Percentiles rank a stretch among this genome's conserved stretches.
These are phyloP conservation scores for Diaporthe helianthi DNA, from an alignment of 2,329 filamentous ascomycete genomes.

Conservation along the genomic window DNA sequence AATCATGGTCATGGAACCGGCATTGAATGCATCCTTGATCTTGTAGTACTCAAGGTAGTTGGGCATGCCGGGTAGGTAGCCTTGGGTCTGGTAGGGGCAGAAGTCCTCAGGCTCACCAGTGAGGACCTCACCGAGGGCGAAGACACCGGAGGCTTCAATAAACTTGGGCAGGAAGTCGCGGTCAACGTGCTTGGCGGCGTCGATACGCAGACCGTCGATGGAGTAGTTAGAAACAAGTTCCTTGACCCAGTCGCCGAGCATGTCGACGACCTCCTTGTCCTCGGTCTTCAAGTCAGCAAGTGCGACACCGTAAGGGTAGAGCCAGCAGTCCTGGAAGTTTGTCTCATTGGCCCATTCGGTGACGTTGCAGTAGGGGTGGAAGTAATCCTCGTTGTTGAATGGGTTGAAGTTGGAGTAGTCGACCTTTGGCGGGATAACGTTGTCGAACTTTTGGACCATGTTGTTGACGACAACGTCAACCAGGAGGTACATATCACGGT, in stretches of 20 bases:
- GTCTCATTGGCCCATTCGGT: constrained; percentile 61
- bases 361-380: constrained; percentile 64
- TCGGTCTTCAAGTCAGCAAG: constrained; percentile 70
- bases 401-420: constrained; percentile 50
- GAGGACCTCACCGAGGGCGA: constrained; percentile 66
- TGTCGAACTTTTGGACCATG: constrained; percentile 52
- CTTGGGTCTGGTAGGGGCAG: constrained; percentile 60
- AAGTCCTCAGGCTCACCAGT: constrained; percentile 60
- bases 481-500: constrained; percentile 50
- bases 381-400: constrained; percentile 62
- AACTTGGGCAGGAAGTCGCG: constrained; percentile 65
- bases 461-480: constrained; percentile 64
- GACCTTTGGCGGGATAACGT: constrained; percentile 50
- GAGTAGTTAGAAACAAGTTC: constrained; percentile 64
- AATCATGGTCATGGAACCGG: constrained; percentile 48
- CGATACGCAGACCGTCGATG: constrained; percentile 68
- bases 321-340: constrained; percentile 56
- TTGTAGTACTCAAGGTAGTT: constrained; percentile 61
- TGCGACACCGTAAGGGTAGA: constrained; percentile 59
- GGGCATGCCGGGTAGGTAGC: constrained; percentile 56
- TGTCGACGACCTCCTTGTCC: constrained; percentile 52
- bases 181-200: constrained; percentile 68
- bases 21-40: constrained; percentile 47
- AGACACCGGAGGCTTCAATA: constrained; percentile 60
- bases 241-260: constrained; percentile 66